A percentile compares a stretch with the other conserved stretches of the same genome.
These are phyloP conservation scores for Marasmius fiardii DNA, from an alignment of 1,284 basidiomycete species.

Conservation along the genomic window DNA sequence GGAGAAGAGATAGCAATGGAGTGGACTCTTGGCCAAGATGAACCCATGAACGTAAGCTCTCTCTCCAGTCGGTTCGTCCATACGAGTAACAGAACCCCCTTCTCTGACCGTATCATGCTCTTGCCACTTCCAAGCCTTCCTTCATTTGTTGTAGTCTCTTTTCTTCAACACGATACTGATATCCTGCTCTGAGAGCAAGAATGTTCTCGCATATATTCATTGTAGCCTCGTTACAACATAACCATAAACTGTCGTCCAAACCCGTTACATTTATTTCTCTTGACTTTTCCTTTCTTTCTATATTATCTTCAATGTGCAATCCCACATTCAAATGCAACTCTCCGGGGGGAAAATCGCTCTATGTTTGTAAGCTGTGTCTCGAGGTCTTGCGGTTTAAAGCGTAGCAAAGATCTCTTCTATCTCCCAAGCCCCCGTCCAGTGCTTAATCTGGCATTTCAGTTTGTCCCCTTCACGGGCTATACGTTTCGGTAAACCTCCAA, in stretches of 20 bases:
- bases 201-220: not conserved
- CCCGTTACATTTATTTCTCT: not conserved
- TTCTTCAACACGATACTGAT: not conserved
- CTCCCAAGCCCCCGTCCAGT: constrained; percentile 94
- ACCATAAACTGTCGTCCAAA: not conserved
- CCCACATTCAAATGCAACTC: not conserved
- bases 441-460: constrained; percentile 68
- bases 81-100: no score
- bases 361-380: not conserved
- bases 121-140: no score
- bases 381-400: constrained; percentile 22
- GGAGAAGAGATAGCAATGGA: constrained; percentile 53
- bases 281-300: not conserved
- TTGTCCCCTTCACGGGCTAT: constrained; percentile 67
- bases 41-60: no score
- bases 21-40: constrained; percentile 78
- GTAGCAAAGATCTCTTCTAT: constrained; percentile 76
- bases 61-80: no score
- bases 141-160: not conserved
- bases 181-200: not conserved
- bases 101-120: no score
- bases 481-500: constrained; percentile 73
- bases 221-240: not conserved
- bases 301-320: not conserved
- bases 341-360: not conserved